Percentiles rank a stretch among this genome's conserved stretches.
Conservation (phyloP, 108 stramenopile genomes). For the Fragilariopsis cylindrus region DNA sequence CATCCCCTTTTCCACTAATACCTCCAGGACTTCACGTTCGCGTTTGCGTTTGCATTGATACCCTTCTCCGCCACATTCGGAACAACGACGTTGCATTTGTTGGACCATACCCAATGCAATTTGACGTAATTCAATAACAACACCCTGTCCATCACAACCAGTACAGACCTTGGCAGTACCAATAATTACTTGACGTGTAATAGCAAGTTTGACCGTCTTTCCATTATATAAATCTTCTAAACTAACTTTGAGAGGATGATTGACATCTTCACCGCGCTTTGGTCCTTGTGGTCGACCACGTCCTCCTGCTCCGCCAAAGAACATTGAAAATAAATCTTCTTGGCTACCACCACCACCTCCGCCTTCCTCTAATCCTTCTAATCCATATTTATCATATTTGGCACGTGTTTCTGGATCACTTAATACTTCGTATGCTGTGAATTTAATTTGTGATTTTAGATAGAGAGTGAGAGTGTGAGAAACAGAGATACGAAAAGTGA, state of each 20-base stretch:
- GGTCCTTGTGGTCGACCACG: conserved; percentile 64
- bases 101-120: conserved; percentile 92
- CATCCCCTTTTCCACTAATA: conserved; percentile 95
- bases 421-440: conserved; percentile 87
- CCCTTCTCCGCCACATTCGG: conserved; percentile 77
- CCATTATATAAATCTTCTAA: conserved; percentile 98
- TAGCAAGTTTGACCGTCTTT: conserved; percentile 91
- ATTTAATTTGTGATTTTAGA: no score
- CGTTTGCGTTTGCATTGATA: conserved; percentile 62
- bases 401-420: conserved; percentile 86
- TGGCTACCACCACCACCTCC: conserved; percentile 58
- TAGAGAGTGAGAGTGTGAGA: not conserved
- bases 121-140: conserved; percentile 83
- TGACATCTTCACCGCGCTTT: conserved; percentile 90
- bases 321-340: conserved; percentile 90
- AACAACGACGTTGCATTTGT: conserved; percentile 83
- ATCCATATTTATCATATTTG: conserved; percentile 89
- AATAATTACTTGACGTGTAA: conserved; percentile 89
- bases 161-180: conserved; percentile 70
- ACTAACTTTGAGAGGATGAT: conserved; percentile 90
- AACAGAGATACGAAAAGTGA: not conserved
- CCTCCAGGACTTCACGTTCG: conserved; percentile 87
- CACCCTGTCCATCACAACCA: conserved; percentile 86
- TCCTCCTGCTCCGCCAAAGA: conserved; percentile 94
- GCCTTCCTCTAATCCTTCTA: conserved; percentile 80